Conservation (phyloP, 371 early-diverging fungal genomes). For the Mortierella polycephala region DNA sequence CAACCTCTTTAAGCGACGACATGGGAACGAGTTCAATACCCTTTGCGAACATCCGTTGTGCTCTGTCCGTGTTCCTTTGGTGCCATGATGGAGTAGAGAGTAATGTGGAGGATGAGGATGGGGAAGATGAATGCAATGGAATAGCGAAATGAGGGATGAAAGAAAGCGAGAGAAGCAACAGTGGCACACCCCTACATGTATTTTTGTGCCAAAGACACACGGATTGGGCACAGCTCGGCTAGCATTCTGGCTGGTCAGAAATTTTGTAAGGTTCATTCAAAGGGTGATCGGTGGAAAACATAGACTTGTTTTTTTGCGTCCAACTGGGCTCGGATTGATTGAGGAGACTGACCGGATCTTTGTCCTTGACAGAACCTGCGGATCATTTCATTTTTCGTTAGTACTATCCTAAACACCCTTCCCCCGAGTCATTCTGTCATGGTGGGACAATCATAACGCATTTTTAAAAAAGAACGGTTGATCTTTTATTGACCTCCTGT, state of each 20-base stretch:
- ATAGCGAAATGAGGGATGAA: background rate
- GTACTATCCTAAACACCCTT: too few species aligned
- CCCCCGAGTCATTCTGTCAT: too few species aligned
- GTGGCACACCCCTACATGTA: too few species aligned
- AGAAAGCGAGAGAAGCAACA: background rate
- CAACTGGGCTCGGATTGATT: too few species aligned
- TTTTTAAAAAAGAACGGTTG: slow-evolving; percentile 5
- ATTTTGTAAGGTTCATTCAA: slow-evolving; percentile 2
- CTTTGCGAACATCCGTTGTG: slow-evolving; percentile 48
- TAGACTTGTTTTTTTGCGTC: too few species aligned
- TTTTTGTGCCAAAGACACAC: too few species aligned
- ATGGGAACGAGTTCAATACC: slow-evolving; percentile 19
- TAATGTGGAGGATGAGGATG: background rate
- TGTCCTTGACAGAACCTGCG: too few species aligned
- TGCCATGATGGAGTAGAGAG: slow-evolving; percentile 15
- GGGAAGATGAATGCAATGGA: background rate
- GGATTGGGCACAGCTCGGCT: slow-evolving; percentile 8
- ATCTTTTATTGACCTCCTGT: background rate
- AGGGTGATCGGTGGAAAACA: background rate
- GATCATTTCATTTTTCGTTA: too few species aligned
- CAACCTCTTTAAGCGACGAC: background rate
- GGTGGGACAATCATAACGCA: too few species aligned
- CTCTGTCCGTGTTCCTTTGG: slow-evolving; percentile 53
- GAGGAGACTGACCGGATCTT: too few species aligned
- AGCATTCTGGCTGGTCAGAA: slow-evolving; percentile 24